Conservation (phyloP, 805 yeast genomes). For the Isabelozyma pseudorhagii region DNA sequence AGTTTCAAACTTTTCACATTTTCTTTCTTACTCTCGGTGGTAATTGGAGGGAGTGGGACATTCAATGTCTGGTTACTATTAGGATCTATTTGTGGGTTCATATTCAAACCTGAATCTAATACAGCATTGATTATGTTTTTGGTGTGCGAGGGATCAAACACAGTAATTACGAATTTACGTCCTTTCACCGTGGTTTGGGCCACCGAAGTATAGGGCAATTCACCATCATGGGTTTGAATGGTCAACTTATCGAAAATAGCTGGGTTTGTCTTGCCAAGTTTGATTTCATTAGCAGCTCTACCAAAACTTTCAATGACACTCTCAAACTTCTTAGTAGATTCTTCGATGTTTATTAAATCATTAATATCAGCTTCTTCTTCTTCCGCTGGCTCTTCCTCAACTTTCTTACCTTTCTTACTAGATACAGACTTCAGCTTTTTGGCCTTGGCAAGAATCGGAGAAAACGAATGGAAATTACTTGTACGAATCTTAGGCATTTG, state of each 20-base stretch:
- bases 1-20: constrained; percentile 59
- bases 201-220: constrained; percentile 52
- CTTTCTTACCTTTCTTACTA: constrained; percentile 10
- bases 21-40: constrained; percentile 62
- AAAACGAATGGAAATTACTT: constrained; percentile 6
- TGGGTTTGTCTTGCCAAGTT: constrained; percentile 69
- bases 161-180: constrained; percentile 69
- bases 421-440: constrained; percentile 6
- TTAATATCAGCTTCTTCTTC: constrained; percentile 7
- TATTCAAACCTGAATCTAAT: constrained; percentile 61
- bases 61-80: constrained; percentile 69
- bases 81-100: constrained; percentile 79
- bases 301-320: constrained; percentile 50
- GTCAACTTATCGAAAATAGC: constrained; percentile 58
- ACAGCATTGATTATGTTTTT: constrained; percentile 71
- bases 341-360: constrained; percentile 24
- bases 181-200: constrained; percentile 76
- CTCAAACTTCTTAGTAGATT: constrained; percentile 42
- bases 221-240: constrained; percentile 48
- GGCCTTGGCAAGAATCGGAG: constrained; percentile 5
- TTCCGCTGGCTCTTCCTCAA: constrained; percentile 6
- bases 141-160: constrained; percentile 76
- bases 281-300: constrained; percentile 57
- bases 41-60: constrained; percentile 71
- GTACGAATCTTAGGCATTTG: not conserved